Conservation (phyloP, 1,284 basidiomycete genomes). For the Rhodotorula mucilaginosa region DNA sequence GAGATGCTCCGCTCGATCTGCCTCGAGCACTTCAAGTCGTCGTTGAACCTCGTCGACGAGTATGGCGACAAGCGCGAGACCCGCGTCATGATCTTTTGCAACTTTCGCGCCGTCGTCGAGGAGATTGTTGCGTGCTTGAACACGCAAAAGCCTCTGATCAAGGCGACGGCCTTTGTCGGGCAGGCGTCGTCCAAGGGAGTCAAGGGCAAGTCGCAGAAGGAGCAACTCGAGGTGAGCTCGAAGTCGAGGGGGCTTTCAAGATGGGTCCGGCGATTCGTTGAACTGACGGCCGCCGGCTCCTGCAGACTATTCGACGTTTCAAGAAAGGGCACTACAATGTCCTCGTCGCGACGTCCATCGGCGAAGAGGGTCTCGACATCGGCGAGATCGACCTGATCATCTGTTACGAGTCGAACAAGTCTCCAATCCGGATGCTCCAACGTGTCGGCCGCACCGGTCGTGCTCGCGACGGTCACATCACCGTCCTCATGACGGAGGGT, state of each 20-base stretch:
- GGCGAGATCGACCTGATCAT: conserved; percentile 97
- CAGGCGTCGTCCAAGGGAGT: conserved; percentile 84
- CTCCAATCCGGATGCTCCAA: conserved; percentile 95
- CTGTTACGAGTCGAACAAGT: conserved; percentile 95
- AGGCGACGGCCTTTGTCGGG: conserved; percentile 82
- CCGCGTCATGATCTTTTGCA: conserved; percentile 92
- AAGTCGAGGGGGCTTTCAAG: not conserved
- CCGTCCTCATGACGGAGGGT: conserved; percentile 86
- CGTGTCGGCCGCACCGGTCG: conserved; percentile 93
- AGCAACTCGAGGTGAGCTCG: conserved; percentile 72
- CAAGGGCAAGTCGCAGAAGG: conserved; percentile 84
- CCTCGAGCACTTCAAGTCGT: conserved; percentile 71
- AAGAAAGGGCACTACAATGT: conserved; percentile 85
- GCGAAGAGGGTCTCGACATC: conserved; percentile 99
- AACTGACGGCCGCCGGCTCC: not conserved
- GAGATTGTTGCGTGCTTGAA: conserved; percentile 69
- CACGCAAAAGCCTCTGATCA: conserved; percentile 71
- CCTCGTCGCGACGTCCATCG: conserved; percentile 92
- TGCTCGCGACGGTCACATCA: conserved; percentile 83
- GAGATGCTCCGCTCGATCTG: conserved; percentile 72
- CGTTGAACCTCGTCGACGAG: conserved; percentile 55
- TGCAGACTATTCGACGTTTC: conserved; percentile 76
- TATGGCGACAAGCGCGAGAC: conserved; percentile 33
- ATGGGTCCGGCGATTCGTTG: not conserved
- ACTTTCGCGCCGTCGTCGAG: conserved; percentile 81